phyloP scores from a whole-genome alignment of 1,139 yeast species.

The Sugiyamaella novakii region DNA sequence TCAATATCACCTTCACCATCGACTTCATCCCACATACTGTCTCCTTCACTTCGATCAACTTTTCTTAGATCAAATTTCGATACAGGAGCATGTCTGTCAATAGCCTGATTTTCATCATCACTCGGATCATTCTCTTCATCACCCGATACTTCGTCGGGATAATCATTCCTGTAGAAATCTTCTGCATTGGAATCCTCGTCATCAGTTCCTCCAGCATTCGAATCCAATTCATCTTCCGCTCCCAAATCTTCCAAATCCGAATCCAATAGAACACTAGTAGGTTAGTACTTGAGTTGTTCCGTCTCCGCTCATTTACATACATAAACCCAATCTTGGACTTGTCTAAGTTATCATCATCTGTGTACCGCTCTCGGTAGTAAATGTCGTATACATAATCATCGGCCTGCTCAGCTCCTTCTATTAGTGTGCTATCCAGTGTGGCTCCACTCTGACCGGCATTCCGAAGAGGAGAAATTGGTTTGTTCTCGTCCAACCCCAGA shows the following conservation, averaged over 20 bases:
- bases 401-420: conserved; percentile 9
- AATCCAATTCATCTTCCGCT: conserved; percentile 49
- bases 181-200: conserved; percentile 85
- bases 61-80: conserved; percentile 38
- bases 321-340: conserved; percentile 41
- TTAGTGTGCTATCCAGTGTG: conserved; percentile 12
- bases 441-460: conserved; percentile 11
- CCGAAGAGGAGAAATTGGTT: not conserved
- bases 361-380: conserved; percentile 59
- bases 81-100: conserved; percentile 18
- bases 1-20: conserved; percentile 25
- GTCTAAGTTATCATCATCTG: conserved; percentile 19
- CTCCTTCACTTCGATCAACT: conserved; percentile 17
- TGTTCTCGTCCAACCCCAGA: conserved; percentile 38
- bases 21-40: not conserved
- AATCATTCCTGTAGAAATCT: conserved; percentile 87
- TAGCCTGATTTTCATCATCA: conserved; percentile 41
- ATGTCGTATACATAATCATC: conserved; percentile 89
- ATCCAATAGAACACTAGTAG: conserved; percentile 41
- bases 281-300: too few species aligned
- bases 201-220: conserved; percentile 48
- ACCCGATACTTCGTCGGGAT: conserved; percentile 77
- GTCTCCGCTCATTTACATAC: conserved; percentile 40
- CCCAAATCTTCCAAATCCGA: conserved; percentile 59
- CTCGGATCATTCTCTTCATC: conserved; percentile 21